Base-by-base conservation (phyloP, 2,329 filamentous ascomycete genomes). In the Ophiosphaerella narmari region DNA sequence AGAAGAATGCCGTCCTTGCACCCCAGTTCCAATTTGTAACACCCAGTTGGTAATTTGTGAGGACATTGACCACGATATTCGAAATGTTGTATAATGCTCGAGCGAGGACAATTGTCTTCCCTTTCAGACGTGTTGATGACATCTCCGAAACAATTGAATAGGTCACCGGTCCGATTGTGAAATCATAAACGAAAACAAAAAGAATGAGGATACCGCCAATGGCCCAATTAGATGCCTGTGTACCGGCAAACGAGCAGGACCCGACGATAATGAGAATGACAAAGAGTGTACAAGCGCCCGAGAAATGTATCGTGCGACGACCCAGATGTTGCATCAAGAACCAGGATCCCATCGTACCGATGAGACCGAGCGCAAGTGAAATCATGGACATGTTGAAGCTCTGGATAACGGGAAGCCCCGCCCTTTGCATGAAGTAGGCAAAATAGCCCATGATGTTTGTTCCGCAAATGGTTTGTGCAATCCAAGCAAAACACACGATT, bases 111-210 rank as follows among this genome's bases (percentile, higher is more conserved):
- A 96, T 88, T 0, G 91, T 95, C 79, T 96, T 96, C 74, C 93
- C 90, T 69, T 92, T 89, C 35, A 96, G 80, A 4, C 91, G 83
- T 9, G 89, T 85, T 0, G 90, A 90, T 0, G 90, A 90, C 39
- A 96, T 76, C 71, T 96, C 91, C 1, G 88, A 83, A 3, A 96
- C 90, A 11, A 96, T 83, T 0, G 90, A 92, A 75, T 95, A 96
- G 67, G 88, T 91, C 5, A 96, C 89, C 0, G 91, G 93, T 14
- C 91, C 91, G 38, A 96, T 90, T 0, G 89, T 89, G 42, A 92
- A 80, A 70, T 96, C 89, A 74, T 96, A 96, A 63, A 87, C 83
- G 39, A 94, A 77, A 0, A 91, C 64, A 29, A 68, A 71, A 4
- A 65, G 42, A 23, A 71, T 66, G n/a, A 71, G 52, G 4, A 71